Conservation (phyloP, 129 eudicot genomes). For the Tanacetum coccineum region DNA sequence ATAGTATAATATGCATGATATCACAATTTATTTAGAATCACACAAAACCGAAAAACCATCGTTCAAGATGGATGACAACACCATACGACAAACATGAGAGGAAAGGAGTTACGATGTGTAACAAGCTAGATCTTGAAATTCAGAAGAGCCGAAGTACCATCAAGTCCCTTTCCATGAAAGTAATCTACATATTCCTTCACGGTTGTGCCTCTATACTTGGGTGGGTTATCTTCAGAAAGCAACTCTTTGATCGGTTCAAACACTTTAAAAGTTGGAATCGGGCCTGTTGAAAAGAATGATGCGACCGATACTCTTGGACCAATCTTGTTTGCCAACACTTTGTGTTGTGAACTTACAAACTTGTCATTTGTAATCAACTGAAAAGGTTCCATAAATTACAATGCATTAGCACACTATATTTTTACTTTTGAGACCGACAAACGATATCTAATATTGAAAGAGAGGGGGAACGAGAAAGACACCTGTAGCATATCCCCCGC, state of each 20-base stretch:
- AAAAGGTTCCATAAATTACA: not conserved
- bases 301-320: constrained; percentile 63
- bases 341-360: constrained; percentile 53
- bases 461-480: not conserved
- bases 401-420: not conserved
- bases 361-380: constrained; percentile 59
- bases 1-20: not conserved
- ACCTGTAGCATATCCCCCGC: constrained; percentile 49
- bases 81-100: not conserved
- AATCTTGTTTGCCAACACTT: constrained; percentile 44
- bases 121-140: constrained; percentile 37
- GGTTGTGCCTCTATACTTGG: constrained; percentile 41
- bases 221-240: constrained; percentile 43
- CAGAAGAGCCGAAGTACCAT: constrained; percentile 34
- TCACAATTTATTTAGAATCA: not conserved
- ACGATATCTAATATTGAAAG: not conserved
- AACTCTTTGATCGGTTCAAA: constrained; percentile 57
- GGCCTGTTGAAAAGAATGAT: constrained; percentile 32
- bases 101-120: not conserved
- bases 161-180: constrained; percentile 22
- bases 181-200: constrained; percentile 23
- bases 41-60: not conserved
- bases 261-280: constrained; percentile 6
- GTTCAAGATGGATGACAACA: not conserved
- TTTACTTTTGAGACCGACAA: not conserved